Evolutionary conservation across 2,329 filamentous ascomycete genomes (phyloP).

Genomic region (Exophiala bonariae): DNA sequence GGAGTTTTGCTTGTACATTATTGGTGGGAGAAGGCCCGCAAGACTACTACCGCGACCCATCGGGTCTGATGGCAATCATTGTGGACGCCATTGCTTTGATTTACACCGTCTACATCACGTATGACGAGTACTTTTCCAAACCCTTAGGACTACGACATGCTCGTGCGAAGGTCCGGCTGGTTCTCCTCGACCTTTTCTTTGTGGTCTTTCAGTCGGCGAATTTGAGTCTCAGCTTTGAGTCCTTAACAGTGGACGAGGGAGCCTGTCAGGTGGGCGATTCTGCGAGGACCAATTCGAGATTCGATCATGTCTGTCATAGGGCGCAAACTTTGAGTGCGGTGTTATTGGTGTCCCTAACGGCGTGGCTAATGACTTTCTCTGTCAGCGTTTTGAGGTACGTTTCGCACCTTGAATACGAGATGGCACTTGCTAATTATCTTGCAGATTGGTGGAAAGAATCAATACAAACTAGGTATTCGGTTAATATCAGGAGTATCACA

Average conservation of each 20-base stretch:
- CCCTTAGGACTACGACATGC: slow-evolving; percentile 83
- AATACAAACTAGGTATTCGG: slow-evolving; percentile 21
- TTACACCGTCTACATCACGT: slow-evolving; percentile 91
- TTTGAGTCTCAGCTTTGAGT: slow-evolving; percentile 83
- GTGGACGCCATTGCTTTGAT: slow-evolving; percentile 86
- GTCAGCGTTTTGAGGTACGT: slow-evolving; percentile 73
- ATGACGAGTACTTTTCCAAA: slow-evolving; percentile 93
- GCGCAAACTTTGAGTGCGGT: slow-evolving; percentile 75
- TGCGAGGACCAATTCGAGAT: slow-evolving; percentile 35
- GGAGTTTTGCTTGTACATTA: slow-evolving; percentile 8
- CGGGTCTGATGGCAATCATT: slow-evolving; percentile 83
- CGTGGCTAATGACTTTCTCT: slow-evolving; percentile 89
- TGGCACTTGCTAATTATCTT: slow-evolving; percentile 31
- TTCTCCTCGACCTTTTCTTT: slow-evolving; percentile 90
- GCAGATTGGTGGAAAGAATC: slow-evolving; percentile 40
- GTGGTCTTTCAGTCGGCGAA: slow-evolving; percentile 97
- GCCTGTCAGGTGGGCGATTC: slow-evolving; percentile 53
- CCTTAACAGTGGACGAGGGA: slow-evolving; percentile 65
- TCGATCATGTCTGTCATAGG: slow-evolving; percentile 53
- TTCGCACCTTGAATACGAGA: neutral
- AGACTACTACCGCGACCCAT: slow-evolving; percentile 61
- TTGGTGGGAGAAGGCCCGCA: slow-evolving; percentile 16
- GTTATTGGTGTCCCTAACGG: slow-evolving; percentile 75
- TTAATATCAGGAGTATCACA: slow-evolving; percentile 1
- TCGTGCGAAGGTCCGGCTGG: slow-evolving; percentile 81